Evolutionary conservation across 2,329 filamentous ascomycete species (phyloP).

Genomic region (Cercospora sp.): DNA sequence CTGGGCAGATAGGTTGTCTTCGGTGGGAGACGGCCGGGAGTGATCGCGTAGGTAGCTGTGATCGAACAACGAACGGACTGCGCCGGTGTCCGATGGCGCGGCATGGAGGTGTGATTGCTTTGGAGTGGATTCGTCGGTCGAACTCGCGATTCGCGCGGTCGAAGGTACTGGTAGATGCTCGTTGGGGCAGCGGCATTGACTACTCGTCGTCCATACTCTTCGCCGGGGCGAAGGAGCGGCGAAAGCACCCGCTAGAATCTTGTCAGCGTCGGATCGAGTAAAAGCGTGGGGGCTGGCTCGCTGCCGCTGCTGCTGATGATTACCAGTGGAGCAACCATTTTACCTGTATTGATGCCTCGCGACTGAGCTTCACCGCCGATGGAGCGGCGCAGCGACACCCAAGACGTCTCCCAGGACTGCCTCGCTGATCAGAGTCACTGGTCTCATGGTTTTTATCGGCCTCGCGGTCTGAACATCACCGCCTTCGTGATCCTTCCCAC

Average conservation of each 20-base stretch:
- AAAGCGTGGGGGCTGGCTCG: not conserved
- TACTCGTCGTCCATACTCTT: not conserved
- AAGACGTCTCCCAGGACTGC: not conserved
- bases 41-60: not conserved
- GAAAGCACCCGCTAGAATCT: not conserved
- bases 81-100: not conserved
- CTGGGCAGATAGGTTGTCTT: not conserved
- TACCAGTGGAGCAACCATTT: not conserved
- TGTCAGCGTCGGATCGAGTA: not conserved
- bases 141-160: not conserved
- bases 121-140: not conserved
- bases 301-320: not conserved
- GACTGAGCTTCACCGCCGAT: not conserved
- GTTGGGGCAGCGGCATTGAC: not conserved
- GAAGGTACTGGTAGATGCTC: not conserved
- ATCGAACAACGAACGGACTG: not conserved
- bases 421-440: not conserved
- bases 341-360: not conserved
- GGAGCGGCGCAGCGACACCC: not conserved
- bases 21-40: not conserved
- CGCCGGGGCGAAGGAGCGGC: not conserved
- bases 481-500: not conserved
- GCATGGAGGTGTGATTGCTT: not conserved
- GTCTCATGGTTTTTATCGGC: not conserved
- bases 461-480: not conserved